A percentile compares a stretch with the other conserved stretches of the same genome.
phyloP scores from a whole-genome alignment of 805 yeast species.

The Nakazawaea laoshanensis region DNA sequence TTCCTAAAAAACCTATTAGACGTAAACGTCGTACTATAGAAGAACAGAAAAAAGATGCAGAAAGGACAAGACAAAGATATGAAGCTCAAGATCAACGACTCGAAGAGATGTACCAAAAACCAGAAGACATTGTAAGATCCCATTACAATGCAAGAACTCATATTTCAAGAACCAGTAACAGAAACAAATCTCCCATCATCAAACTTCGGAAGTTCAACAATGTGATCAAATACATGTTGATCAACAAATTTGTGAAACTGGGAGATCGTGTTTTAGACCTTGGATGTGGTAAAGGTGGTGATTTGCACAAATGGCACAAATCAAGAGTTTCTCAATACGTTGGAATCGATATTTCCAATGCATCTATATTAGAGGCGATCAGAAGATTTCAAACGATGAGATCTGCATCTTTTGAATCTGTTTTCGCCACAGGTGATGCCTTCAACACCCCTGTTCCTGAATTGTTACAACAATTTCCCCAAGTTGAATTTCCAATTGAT shows the following conservation, averaged over 20 bases:
- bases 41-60: constrained; percentile 15
- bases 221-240: constrained; percentile 78
- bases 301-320: constrained; percentile 79
- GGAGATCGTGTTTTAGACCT: constrained; percentile 65
- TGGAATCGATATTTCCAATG: constrained; percentile 89
- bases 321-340: constrained; percentile 68
- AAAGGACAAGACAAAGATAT: constrained; percentile 20
- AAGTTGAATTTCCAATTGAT: constrained; percentile 74
- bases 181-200: constrained; percentile 77
- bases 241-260: constrained; percentile 55
- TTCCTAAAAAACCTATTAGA: constrained; percentile 16
- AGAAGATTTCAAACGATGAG: constrained; percentile 58
- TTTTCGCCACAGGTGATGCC: constrained; percentile 89
- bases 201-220: constrained; percentile 86
- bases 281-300: constrained; percentile 99
- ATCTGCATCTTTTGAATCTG: constrained; percentile 57
- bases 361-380: constrained; percentile 77
- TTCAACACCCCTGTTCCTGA: constrained; percentile 65
- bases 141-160: constrained; percentile 85
- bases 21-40: constrained; percentile 18
- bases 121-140: constrained; percentile 63
- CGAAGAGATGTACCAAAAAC: constrained; percentile 14
- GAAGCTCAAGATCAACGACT: constrained; percentile 20
- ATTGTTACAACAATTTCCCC: constrained; percentile 60
- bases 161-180: constrained; percentile 48